Evolutionary conservation across 1,284 basidiomycete genomes (phyloP), one percentile per base, ranked within the genome.

Genomic region (Boletus sp.): DNA sequence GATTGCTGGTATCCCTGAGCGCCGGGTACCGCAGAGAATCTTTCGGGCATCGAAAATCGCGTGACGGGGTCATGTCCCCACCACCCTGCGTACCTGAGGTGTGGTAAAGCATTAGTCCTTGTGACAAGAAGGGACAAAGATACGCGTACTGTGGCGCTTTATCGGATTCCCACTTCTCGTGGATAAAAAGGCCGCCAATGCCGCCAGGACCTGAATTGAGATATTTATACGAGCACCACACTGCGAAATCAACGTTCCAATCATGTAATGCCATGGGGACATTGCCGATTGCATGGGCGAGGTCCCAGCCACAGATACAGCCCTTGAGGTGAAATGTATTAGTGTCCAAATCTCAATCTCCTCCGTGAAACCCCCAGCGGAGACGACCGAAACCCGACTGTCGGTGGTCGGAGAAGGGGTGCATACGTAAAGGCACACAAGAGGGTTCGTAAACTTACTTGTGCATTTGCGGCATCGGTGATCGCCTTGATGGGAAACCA

Each of bases 151-250:
- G 82, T 44, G 84, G 82, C 47, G 64, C 60, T 60, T 77, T 72
- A 36, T 69, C 68, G 44, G 76, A 71, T 53, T 82, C 74, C 85
- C 87, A 94, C 61, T 82, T 86, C 53, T 89, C 82, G 62, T 96
- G 93, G 13, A 96, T 75, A 66, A 86, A 96, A 43, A 94, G 71
- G 5, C 94, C 96, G n/a, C 84, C 96, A 47, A 98, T 95, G 12
- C 88, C 92, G 13, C 95, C 94, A 5, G 95, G 94, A 1, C 96
- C 93, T 12, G 92, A 87, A 68, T 96, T 98, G 47, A 97, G 81
- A 69, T 98, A 99, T 74, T 97, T 97, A 77, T 96, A 97, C 25
- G 91, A 90, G 69, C 94, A 97, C 93, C 94, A 97, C 16, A 93
- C 92, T 1, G 94, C 95, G 68, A 98, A 98, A 70, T 99, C 95